phyloP scores from a whole-genome alignment of 768 basidiomycete species.

The Tricholoma bakamatsutake region DNA sequence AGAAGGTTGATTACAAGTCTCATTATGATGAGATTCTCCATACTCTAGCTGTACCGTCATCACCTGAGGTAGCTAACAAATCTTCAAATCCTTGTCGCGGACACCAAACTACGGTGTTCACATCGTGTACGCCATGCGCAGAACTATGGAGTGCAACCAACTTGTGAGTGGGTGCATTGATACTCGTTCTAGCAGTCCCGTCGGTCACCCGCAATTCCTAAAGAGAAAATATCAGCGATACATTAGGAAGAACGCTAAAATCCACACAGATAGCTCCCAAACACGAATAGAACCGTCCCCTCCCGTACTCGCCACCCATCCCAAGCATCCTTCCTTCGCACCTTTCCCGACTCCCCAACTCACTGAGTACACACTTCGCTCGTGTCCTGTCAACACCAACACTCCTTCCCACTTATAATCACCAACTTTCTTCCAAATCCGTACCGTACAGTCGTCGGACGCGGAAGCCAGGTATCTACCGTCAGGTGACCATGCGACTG shows the following conservation, averaged over 20 bases:
- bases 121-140: slow-evolving; percentile 80
- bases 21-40: slow-evolving; percentile 50
- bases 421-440: slow-evolving; percentile 73
- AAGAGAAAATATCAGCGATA: background rate
- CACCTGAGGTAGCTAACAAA: slow-evolving; percentile 76
- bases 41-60: slow-evolving; percentile 78
- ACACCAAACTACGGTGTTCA: slow-evolving; percentile 86
- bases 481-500: slow-evolving; percentile 71
- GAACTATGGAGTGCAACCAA: slow-evolving; percentile 53
- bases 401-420: slow-evolving; percentile 61
- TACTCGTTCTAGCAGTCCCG: slow-evolving; percentile 3
- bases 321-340: slow-evolving; percentile 37
- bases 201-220: slow-evolving; percentile 23
- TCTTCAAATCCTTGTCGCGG: slow-evolving; percentile 56
- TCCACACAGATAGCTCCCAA: slow-evolving; percentile 66
- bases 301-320: slow-evolving; percentile 82
- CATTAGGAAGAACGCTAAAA: background rate
- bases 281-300: slow-evolving; percentile 82
- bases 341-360: slow-evolving; percentile 55
- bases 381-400: slow-evolving; percentile 56
- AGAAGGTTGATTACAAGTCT: background rate
- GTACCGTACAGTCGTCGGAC: slow-evolving; percentile 79
- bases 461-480: slow-evolving; percentile 81
- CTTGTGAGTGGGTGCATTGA: slow-evolving; percentile 25
- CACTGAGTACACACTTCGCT: slow-evolving; percentile 74